Base-by-base conservation (phyloP, 192 early-diverging fungal genomes). In the Entomortierella chlamydospora region DNA sequence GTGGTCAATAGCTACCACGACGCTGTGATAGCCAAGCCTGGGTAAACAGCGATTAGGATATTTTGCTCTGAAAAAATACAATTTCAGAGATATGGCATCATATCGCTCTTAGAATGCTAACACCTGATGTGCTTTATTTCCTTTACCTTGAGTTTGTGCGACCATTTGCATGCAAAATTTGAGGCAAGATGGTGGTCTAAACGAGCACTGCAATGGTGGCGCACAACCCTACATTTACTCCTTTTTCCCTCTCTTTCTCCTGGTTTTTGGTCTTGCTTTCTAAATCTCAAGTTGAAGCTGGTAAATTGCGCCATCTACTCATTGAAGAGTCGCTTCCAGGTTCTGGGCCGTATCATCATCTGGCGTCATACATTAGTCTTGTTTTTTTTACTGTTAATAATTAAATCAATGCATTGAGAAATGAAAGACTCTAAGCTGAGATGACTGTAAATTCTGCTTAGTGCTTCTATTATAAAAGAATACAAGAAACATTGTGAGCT, bases 51-150 rank as follows among this genome's bases (percentile, higher is more conserved):
- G 10, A 37, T 7, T 37, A 10, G 4, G 4, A 7, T 37, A 37
- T 37, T 37, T 37, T 37, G 10, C 10, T 37, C 10, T 4, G 10
- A 47, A 12, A 47, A 20, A 47, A 17, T 11, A 47, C 12, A 47
- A 55, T 43, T 20, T 25, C 13, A 41, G 67, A 78, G 74, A 78
- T 70, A 70, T 78, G 74, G 74, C 67, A 70, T 70, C 74, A 78
- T 78, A 67, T 74, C 72, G 64, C 72, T 68, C 64, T 50, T 37
- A 17, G 45, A 58, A 43, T 41, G 29, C 43, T 17, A 17, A 51
- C 31, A 33, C 23, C 17, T 30, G 41, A 25, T 59, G 20, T 57
- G 50, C 58, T 50, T 45, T 56, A 39, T n/a, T n/a, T n/a, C n/a
- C 42, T 28, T 18, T 53, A 23, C 55, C 13, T 5, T 17, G 15